Percentiles rank a stretch among this genome's conserved stretches.
Evolutionary conservation across 176 grass and related monocot genomes (phyloP).

Genomic region (Carex myosuroides): DNA sequence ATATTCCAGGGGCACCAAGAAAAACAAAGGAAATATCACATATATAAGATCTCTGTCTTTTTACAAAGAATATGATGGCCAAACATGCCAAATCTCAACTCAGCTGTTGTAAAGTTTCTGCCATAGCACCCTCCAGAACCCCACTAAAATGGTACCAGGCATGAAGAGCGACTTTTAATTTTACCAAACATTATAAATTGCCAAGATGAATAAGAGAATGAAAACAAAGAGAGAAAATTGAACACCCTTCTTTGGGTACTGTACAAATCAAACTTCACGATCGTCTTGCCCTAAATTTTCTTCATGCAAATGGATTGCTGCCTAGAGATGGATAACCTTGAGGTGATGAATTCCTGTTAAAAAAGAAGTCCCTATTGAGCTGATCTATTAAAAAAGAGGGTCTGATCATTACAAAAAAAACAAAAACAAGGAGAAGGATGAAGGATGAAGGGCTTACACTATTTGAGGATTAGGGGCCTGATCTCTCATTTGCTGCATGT

Average conservation of each 20-base stretch:
- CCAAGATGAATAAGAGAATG: conserved; percentile 7
- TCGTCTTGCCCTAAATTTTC: neutral
- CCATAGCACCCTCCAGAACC: neutral
- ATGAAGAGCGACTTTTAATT: neutral
- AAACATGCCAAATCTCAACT: neutral
- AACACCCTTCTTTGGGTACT: conserved; percentile 23
- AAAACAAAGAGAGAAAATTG: neutral
- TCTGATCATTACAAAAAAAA: neutral
- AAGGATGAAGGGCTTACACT: conserved; percentile 41
- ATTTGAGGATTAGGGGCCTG: conserved; percentile 40
- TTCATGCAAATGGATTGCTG: conserved; percentile 85
- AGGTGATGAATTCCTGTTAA: conserved; percentile 45
- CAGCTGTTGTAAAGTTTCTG: neutral
- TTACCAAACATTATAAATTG: conserved; percentile 11
- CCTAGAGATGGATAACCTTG: conserved; percentile 50
- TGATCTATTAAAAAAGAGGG: neutral
- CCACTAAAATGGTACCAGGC: neutral
- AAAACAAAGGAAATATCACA: neutral
- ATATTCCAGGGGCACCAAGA: neutral
- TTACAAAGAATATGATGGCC: conserved; percentile 18
- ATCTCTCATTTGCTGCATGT: conserved; percentile 35
- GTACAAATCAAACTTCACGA: neutral
- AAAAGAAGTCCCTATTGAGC: neutral
- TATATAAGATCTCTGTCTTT: neutral
- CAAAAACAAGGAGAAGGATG: neutral